Conservation (phyloP, 768 basidiomycete species). For the Wakefieldia striispora region DNA sequence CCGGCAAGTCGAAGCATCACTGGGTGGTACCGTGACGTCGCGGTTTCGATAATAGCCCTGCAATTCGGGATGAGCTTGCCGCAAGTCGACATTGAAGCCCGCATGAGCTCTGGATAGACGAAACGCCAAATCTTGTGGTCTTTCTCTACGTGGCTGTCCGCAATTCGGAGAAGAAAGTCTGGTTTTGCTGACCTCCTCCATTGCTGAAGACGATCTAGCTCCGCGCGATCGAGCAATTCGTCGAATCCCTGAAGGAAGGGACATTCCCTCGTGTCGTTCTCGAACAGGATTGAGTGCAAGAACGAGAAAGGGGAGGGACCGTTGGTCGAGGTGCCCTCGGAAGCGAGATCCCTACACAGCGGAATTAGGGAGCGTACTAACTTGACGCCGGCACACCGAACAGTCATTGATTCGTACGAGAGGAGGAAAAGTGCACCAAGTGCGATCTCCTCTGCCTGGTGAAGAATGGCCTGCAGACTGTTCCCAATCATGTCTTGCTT, state of each 20-base stretch:
- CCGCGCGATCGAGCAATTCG: conserved; percentile 60
- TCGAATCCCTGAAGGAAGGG: conserved; percentile 60
- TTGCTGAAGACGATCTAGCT: conserved; percentile 59
- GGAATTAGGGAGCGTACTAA: conserved; percentile 57
- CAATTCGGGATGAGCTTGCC: conserved; percentile 47
- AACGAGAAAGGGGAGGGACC: conserved; percentile 29
- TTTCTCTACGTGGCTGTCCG: conserved; percentile 63
- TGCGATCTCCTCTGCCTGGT: conserved; percentile 61
- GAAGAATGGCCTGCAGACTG: conserved; percentile 40
- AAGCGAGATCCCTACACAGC: conserved; percentile 45
- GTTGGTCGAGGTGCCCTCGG: conserved; percentile 29
- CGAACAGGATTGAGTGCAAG: conserved; percentile 52
- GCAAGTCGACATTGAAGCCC: conserved; percentile 49
- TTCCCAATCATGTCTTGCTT: conserved; percentile 38
- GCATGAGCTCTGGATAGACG: conserved; percentile 65
- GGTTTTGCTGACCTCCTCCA: conserved; percentile 58
- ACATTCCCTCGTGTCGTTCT: conserved; percentile 45
- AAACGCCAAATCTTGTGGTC: conserved; percentile 77
- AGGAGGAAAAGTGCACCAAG: conserved; percentile 75
- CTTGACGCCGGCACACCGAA: conserved; percentile 62
- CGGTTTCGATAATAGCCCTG: conserved; percentile 65
- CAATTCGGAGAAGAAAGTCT: conserved; percentile 64
- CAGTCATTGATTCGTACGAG: conserved; percentile 48
- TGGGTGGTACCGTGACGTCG: conserved; percentile 68
- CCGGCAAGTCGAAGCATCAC: conserved; percentile 73